Conservation (phyloP, 163 green algal genomes). For the Coccomyxa subellipsoidea region DNA sequence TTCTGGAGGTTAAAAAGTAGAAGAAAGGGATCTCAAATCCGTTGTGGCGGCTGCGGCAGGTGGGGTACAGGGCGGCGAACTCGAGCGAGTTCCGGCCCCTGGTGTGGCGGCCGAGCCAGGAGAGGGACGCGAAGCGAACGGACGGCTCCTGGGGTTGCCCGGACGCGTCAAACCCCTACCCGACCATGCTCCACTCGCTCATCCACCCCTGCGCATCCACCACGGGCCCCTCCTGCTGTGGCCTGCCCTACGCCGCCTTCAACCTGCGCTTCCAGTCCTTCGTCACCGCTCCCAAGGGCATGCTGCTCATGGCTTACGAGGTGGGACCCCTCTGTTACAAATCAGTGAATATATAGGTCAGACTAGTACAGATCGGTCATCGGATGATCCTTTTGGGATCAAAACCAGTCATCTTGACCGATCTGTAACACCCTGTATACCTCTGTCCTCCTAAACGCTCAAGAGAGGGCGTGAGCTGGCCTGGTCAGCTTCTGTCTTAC, state of each 20-base stretch:
- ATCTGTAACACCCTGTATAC: no score
- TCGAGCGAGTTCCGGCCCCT: constrained; percentile 4
- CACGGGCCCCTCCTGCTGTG: constrained; percentile 7
- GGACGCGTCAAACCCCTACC: background rate
- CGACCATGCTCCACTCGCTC: constrained; percentile 11
- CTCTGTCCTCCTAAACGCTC: no score
- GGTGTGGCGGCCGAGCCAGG: background rate
- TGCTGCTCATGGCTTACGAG: constrained; percentile 19
- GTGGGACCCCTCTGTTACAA: background rate
- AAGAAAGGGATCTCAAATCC: no score
- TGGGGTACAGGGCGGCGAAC: constrained; percentile 1
- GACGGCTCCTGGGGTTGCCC: constrained; percentile 21
- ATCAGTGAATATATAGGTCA: no score
- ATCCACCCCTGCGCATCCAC: constrained; percentile 15
- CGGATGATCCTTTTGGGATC: no score
- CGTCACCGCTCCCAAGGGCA: background rate
- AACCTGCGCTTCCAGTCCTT: constrained; percentile 18
- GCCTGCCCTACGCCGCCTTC: background rate
- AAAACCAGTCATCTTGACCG: no score
- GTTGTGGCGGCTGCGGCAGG: no score
- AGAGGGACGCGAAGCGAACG: background rate
- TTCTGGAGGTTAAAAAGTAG: no score
- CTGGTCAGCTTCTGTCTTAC: no score
- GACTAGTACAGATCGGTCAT: no score
- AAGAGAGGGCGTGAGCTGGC: no score